Percentiles rank a stretch among this genome's conserved stretches.
Conservation (phyloP, 352 stramenopile species). For the Phytophthora pluvialis region DNA sequence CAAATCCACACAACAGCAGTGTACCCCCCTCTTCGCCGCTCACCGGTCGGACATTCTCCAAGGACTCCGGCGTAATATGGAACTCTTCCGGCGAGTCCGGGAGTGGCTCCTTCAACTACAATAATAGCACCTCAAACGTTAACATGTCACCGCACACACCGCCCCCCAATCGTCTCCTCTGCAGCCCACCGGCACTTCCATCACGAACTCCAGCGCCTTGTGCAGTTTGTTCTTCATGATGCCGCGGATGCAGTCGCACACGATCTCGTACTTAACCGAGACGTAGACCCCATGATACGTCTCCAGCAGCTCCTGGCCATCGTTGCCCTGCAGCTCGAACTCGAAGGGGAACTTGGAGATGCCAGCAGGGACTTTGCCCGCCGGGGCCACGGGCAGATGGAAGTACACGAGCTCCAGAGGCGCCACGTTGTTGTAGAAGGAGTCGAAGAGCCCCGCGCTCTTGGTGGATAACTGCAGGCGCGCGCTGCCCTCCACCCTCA, state of each 20-base stretch:
- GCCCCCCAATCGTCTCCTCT: background rate
- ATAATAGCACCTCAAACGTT: background rate
- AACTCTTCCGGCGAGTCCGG: constrained; percentile 77
- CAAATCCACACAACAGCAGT: constrained; percentile 1
- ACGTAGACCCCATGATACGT: constrained; percentile 94
- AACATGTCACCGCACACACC: background rate
- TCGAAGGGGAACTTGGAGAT: constrained; percentile 92
- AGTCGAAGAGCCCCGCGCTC: constrained; percentile 81
- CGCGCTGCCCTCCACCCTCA: constrained; percentile 86
- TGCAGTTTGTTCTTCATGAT: constrained; percentile 90
- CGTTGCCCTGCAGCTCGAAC: constrained; percentile 79
- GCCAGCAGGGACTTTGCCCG: constrained; percentile 77
- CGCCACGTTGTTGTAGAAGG: constrained; percentile 80
- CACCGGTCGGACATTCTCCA: constrained; percentile 84
- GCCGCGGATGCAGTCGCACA: constrained; percentile 82
- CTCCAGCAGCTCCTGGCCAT: constrained; percentile 80
- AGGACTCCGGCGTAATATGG: constrained; percentile 78
- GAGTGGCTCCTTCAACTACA: constrained; percentile 61
- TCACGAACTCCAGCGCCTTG: constrained; percentile 91
- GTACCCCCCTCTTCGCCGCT: background rate
- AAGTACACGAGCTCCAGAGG: constrained; percentile 87
- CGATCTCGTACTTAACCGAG: constrained; percentile 91
- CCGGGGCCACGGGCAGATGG: constrained; percentile 71
- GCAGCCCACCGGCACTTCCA: constrained; percentile 83
- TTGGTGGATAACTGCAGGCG: constrained; percentile 85